These are phyloP conservation scores for Sugiyamaella pinicola DNA, from an alignment of 1,139 yeast genomes.

Conservation along the genomic window DNA sequence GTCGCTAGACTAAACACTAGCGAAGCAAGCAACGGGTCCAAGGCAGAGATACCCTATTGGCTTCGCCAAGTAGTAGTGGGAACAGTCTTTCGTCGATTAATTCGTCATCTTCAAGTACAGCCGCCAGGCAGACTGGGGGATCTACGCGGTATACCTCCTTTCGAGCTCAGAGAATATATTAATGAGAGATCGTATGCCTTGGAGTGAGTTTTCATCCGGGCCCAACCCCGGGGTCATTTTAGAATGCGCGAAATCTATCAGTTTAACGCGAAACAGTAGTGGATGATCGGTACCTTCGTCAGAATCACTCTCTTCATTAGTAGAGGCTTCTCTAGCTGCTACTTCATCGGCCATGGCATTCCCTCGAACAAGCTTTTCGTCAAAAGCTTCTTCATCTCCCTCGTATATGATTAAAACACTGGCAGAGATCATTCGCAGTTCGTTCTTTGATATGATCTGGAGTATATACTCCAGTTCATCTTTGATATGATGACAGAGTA, in stretches of 20 bases:
- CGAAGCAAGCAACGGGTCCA: no score
- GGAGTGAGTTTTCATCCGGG: constrained; percentile 66
- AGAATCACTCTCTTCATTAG: constrained; percentile 35
- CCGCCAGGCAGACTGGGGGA: no score
- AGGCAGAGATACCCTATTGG: no score
- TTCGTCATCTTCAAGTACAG: no score
- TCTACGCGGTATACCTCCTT: constrained; percentile 9
- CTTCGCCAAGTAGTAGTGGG: no score
- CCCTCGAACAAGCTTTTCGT: constrained; percentile 33
- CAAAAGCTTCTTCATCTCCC: constrained; percentile 52
- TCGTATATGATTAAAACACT: constrained; percentile 78
- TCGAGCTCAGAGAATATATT: constrained; percentile 45
- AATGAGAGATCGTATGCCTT: constrained; percentile 66
- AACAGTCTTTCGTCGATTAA: no score
- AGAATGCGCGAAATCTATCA: constrained; percentile 93
- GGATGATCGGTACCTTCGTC: constrained; percentile 31
- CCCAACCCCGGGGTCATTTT: constrained; percentile 63
- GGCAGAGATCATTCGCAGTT: constrained; percentile 70
- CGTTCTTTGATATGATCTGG: constrained; percentile 62
- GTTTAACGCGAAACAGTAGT: constrained; percentile 56
- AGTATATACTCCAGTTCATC: constrained; percentile 64
- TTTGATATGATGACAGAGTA: constrained; percentile 49
- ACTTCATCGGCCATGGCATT: constrained; percentile 31
- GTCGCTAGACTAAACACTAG: no score
- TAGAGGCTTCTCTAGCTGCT: constrained; percentile 35